Base-by-base conservation (phyloP, 1,139 yeast genomes). In the Taiozyma sp. region DNA sequence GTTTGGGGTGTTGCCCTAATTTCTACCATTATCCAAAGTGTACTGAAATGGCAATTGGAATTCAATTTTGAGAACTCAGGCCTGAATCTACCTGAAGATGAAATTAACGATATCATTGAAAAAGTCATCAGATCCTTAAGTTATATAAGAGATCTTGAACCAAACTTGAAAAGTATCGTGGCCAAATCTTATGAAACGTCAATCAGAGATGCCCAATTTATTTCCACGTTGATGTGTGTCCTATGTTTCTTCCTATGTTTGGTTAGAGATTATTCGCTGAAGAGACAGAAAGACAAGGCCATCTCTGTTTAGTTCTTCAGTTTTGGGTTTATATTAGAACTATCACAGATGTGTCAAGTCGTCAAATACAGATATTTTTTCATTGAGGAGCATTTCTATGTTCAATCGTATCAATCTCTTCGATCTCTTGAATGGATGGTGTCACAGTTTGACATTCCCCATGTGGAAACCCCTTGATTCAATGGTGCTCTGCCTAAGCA, bases 1-100 rank as follows among this genome's bases (percentile, higher is more conserved):
- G 75, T 72, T 10, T 71, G 73, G 71, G 76, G 76, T 27, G 74
- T 71, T 23, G 68, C 76, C 0, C 61, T 69, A 24, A 66, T 71
- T 10, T 62, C 76, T 2, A 67, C 69, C 0, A 63, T 72, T 14
- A 64, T 71, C 12, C 61, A 59, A 44, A 40, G 36, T 16, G 48
- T 46, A 14, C 51, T 60, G 19, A 52, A 40, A 43, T 38, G 16
- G 13, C 43, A 53, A 36, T 36, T 55, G 14, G 13, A 42, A 7
- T 38, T 49, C 9, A 55, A 51, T 24, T 54, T 55, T 39, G 30
- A 54, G 22, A n/a, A 47, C 29, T 36, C 27, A 14, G 45, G 43
- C 13, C 19, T 48, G 4, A 43, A 49, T 29, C 43, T 55, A 9
- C 43, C 29, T 23, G 44, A 45, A 23, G 39, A 40, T 13, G 43